Percentiles rank a stretch among this genome's conserved stretches.
These are phyloP conservation scores for Sporisorium graminicola DNA, from an alignment of 1,284 basidiomycete genomes.

Conservation along the genomic window DNA sequence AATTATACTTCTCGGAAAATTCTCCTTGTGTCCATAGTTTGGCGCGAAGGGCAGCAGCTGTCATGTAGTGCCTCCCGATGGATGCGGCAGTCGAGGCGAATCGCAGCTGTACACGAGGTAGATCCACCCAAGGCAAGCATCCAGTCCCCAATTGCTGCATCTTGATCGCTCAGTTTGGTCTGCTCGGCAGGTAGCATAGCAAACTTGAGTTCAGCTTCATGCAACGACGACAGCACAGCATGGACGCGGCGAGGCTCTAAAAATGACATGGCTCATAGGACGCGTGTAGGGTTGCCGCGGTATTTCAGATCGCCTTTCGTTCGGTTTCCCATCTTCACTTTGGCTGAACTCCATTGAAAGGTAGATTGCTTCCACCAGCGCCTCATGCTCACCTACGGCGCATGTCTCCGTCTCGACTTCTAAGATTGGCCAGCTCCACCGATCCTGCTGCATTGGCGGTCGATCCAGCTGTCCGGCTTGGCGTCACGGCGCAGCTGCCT, in stretches of 20 bases:
- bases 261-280: conserved; percentile 46
- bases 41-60: neutral
- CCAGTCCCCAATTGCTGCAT: neutral
- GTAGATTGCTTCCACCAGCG: neutral
- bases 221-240: neutral
- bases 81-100: neutral
- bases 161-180: neutral
- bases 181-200: neutral
- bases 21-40: too few species aligned
- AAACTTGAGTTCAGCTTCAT: neutral
- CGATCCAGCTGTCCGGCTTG: conserved; percentile 2
- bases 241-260: conserved; percentile 2
- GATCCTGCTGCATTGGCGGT: neutral
- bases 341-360: neutral
- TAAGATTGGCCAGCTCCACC: neutral
- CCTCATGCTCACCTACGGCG: neutral
- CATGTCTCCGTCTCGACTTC: neutral
- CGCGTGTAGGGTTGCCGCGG: conserved; percentile 9
- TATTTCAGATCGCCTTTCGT: neutral
- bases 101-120: neutral
- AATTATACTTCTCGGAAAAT: too few species aligned
- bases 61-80: neutral
- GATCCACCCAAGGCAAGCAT: neutral
- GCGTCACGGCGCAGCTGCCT: conserved; percentile 1
- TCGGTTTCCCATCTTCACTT: neutral